phyloP scores from a whole-genome alignment of 208 protist genomes.

The Naegleria lovaniensis region DNA sequence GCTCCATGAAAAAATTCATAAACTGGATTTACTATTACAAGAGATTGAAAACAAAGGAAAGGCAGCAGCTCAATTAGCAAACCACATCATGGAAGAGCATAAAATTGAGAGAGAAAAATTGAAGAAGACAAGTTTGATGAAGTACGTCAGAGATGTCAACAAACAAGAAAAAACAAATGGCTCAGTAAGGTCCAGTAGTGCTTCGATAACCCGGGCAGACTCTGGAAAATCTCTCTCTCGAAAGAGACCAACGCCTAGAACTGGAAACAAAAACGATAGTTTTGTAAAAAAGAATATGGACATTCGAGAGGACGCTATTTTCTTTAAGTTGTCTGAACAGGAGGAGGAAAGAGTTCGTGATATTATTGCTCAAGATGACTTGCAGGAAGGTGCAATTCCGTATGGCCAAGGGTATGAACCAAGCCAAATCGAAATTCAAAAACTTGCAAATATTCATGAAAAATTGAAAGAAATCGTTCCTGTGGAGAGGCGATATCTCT shows the following conservation, averaged over 20 bases:
- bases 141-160: background rate
- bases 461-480: background rate
- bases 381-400: background rate
- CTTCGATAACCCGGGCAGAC: background rate
- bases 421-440: background rate
- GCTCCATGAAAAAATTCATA: background rate
- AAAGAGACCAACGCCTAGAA: background rate
- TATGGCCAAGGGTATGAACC: background rate
- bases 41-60: background rate
- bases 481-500: background rate
- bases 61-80: background rate
- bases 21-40: background rate
- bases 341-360: background rate
- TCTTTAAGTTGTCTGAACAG: background rate
- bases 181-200: background rate
- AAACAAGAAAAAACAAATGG: background rate
- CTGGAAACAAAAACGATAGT: background rate
- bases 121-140: background rate
- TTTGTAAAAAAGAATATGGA: background rate
- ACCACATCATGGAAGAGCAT: background rate
- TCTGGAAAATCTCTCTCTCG: background rate
- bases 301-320: background rate
- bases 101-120: background rate
- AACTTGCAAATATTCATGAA: background rate
- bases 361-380: background rate